Conservation (phyloP, 164 flowering plant genomes). For the Vitis vinifera region ASM3070453v1 NC_081817.1:946001-946500, state of each 20-base stretch:
- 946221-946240: conserved; percentile 70
- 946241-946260: conserved; percentile 82
- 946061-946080: conserved; percentile 54
- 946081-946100: conserved; percentile 76
- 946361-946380: conserved; percentile 47
- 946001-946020: conserved; percentile 40
- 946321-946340: conserved; percentile 75
- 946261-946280: conserved; percentile 97
- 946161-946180: conserved; percentile 65
- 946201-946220: conserved; percentile 66
- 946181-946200: conserved; percentile 59
- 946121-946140: conserved; percentile 72
- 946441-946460: conserved; percentile 24
- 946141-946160: conserved; percentile 49
- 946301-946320: conserved; percentile 74
- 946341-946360: conserved; percentile 57
- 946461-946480: conserved; percentile 30
- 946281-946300: conserved; percentile 76
- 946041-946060: conserved; percentile 53
- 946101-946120: conserved; percentile 95
- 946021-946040: conserved; percentile 38
- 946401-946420: conserved; percentile 85
- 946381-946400: conserved; percentile 52
- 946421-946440: conserved; percentile 85
- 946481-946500: conserved; percentile 17